Evolutionary conservation across 306 rosid species (phyloP).

Genomic region (Medicago ruthenica): DNA sequence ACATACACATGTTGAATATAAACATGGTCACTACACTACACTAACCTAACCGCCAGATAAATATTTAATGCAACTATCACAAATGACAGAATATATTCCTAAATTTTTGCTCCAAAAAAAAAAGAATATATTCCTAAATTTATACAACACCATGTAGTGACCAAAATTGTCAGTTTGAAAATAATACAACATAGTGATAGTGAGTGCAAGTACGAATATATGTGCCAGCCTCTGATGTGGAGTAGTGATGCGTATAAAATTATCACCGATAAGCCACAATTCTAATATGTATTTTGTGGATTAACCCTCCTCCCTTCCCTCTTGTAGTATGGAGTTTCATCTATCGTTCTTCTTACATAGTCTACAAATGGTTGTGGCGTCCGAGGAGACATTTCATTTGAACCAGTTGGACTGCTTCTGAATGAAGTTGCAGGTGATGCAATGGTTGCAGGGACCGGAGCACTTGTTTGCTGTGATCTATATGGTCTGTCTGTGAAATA

Average conservation of each 20-base stretch:
- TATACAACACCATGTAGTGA: slow-evolving; percentile 34
- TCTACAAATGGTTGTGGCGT: slow-evolving; percentile 95
- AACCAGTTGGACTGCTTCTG: slow-evolving; percentile 52
- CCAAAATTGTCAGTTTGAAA: slow-evolving; percentile 40
- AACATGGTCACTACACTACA: slow-evolving; percentile 2
- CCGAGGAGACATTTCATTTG: slow-evolving; percentile 71
- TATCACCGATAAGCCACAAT: slow-evolving; percentile 2
- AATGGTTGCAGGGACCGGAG: slow-evolving; percentile 49
- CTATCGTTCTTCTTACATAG: slow-evolving; percentile 89
- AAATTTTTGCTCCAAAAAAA: too few relatives aligned
- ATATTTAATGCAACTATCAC: background rate
- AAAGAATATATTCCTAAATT: slow-evolving; percentile 23
- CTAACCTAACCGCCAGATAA: slow-evolving; percentile 13
- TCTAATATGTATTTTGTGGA: slow-evolving; percentile 84
- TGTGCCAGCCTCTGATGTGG: background rate
- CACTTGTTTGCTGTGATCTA: slow-evolving; percentile 53
- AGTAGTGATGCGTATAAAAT: background rate
- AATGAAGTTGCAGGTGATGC: slow-evolving; percentile 68
- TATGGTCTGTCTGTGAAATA: slow-evolving; percentile 55
- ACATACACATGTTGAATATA: background rate
- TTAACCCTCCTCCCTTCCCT: slow-evolving; percentile 76
- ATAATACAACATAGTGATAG: slow-evolving; percentile 35
- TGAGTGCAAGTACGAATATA: background rate
- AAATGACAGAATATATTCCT: slow-evolving; percentile 19
- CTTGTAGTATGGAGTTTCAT: slow-evolving; percentile 91